phyloP scores from a whole-genome alignment of 148 eudicot genomes.

The Camellia lanceoleosa region DNA sequence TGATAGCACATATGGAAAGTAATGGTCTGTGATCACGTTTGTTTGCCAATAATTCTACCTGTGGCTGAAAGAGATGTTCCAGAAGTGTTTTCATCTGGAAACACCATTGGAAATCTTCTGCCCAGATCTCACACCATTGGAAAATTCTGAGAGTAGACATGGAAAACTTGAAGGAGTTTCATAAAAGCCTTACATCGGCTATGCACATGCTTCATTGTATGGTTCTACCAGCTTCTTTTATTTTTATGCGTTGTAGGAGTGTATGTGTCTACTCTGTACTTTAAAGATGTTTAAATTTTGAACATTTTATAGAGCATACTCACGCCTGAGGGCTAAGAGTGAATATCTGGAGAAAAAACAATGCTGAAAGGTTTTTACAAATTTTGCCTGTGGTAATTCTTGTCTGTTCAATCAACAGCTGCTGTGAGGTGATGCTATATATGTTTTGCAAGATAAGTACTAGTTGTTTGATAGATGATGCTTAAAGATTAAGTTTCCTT shows the following conservation, averaged over 20 bases:
- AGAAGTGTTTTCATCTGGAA: neutral
- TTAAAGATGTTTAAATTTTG: neutral
- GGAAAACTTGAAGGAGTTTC: neutral
- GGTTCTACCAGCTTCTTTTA: neutral
- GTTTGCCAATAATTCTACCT: neutral
- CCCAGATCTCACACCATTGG: too few relatives aligned
- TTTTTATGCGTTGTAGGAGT: neutral
- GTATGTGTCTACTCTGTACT: neutral
- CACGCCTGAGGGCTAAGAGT: neutral
- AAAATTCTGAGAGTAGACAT: neutral
- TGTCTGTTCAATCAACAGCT: neutral
- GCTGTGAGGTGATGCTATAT: too few relatives aligned
- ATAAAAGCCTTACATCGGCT: neutral
- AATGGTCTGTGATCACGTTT: neutral
- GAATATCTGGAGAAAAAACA: neutral
- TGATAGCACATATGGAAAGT: conserved; percentile 43
- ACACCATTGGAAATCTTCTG: too few relatives aligned
- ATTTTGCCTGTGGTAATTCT: neutral
- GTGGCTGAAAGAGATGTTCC: neutral
- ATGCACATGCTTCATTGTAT: neutral
- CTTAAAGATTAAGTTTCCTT: too few relatives aligned
- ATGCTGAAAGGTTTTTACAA: neutral
- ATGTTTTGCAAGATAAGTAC: too few relatives aligned
- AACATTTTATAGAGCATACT: neutral
- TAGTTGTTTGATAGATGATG: too few relatives aligned